Evolutionary conservation across 2,329 filamentous ascomycete species (phyloP).

Genomic region (Microsporum audouinii): DNA sequence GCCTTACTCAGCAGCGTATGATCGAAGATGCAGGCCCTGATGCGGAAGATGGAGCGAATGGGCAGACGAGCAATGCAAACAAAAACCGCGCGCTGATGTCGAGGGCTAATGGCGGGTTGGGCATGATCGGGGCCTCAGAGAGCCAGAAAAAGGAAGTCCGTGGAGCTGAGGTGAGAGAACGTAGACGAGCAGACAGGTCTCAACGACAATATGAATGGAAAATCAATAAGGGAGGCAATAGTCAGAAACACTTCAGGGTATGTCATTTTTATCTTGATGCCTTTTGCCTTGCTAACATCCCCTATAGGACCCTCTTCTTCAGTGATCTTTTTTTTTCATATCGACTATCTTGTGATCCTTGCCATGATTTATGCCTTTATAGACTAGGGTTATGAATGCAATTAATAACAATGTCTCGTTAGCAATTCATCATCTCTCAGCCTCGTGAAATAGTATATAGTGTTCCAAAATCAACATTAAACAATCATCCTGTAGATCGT

Average conservation of each 20-base stretch:
- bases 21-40: conserved; percentile 41
- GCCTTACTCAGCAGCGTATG: conserved; percentile 51
- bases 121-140: conserved; percentile 68
- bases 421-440: too few relatives aligned
- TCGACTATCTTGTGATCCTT: background rate
- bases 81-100: conserved; percentile 48
- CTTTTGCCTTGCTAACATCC: conserved; percentile 14
- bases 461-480: too few relatives aligned
- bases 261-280: conserved; percentile 20
- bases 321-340: conserved; percentile 27
- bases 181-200: conserved; percentile 52
- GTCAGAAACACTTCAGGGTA: conserved; percentile 63
- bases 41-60: conserved; percentile 38
- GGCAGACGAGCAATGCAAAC: conserved; percentile 14
- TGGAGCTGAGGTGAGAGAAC: conserved; percentile 56
- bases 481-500: too few relatives aligned
- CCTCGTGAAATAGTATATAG: too few relatives aligned
- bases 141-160: conserved; percentile 59
- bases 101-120: conserved; percentile 60
- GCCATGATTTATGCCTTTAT: background rate
- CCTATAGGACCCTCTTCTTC: conserved; percentile 41
- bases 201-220: conserved; percentile 55
- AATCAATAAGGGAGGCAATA: conserved; percentile 62
- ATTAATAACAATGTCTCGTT: background rate
- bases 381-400: background rate